Evolutionary conservation across 805 yeast genomes (phyloP).

Genomic region (Ogataea glucozyma): DNA sequence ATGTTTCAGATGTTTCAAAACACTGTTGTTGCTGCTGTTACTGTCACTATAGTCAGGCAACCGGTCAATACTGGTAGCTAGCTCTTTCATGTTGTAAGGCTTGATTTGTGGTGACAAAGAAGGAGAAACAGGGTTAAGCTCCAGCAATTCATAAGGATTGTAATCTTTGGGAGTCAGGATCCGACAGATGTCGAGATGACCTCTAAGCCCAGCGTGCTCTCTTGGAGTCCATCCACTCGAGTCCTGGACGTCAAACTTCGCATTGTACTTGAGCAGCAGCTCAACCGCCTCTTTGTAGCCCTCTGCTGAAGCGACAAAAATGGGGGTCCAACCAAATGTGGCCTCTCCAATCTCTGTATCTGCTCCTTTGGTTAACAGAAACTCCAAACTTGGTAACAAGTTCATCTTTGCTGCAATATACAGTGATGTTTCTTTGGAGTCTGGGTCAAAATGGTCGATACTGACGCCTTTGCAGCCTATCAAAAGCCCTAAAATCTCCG

Average conservation of each 20-base stretch:
- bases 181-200: slow-evolving; percentile 73
- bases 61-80: slow-evolving; percentile 30
- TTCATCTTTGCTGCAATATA: slow-evolving; percentile 75
- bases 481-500: slow-evolving; percentile 54
- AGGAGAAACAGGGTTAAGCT: slow-evolving; percentile 24
- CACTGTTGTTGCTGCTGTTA: slow-evolving; percentile 17
- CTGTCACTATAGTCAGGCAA: slow-evolving; percentile 23
- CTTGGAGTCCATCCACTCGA: slow-evolving; percentile 96
- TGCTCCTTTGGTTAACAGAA: slow-evolving; percentile 60
- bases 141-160: slow-evolving; percentile 34
- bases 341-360: slow-evolving; percentile 73
- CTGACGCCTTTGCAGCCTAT: slow-evolving; percentile 59
- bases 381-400: slow-evolving; percentile 50
- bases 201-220: slow-evolving; percentile 92
- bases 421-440: slow-evolving; percentile 76
- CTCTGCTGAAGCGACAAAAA: slow-evolving; percentile 86
- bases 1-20: slow-evolving; percentile 24
- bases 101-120: slow-evolving; percentile 36
- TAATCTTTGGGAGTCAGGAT: slow-evolving; percentile 53
- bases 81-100: slow-evolving; percentile 29
- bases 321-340: slow-evolving; percentile 92
- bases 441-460: slow-evolving; percentile 60
- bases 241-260: slow-evolving; percentile 60
- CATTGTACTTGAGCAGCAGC: slow-evolving; percentile 52
- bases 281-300: slow-evolving; percentile 64